A percentile compares a stretch with the other conserved stretches of the same genome.
Conservation (phyloP, 2,329 filamentous ascomycete species). For the Lasiodiplodia hormozganensis region DNA sequence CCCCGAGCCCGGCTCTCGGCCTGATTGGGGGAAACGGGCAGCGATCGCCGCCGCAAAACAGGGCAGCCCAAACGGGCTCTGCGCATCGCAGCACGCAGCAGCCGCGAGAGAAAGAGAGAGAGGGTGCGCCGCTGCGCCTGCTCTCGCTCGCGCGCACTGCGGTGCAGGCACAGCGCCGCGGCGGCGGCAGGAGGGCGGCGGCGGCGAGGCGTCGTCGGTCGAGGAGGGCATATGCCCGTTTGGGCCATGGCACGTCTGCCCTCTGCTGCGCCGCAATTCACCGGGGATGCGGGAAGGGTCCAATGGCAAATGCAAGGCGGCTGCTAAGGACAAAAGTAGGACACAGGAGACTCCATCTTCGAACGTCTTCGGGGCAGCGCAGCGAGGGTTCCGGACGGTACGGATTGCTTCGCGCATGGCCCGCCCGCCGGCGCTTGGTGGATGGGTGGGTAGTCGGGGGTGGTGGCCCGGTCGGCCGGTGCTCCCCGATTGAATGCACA, state of each 20-base stretch:
- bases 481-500: slow-evolving; percentile 6
- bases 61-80: not conserved
- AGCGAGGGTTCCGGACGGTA: slow-evolving; percentile 14
- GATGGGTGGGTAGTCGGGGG: not conserved
- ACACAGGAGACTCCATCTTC: not conserved
- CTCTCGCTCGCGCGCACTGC: not conserved
- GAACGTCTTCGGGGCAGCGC: slow-evolving; percentile 23
- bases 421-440: slow-evolving; percentile 9
- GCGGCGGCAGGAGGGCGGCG: too few relatives aligned
- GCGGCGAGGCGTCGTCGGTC: not conserved
- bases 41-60: not conserved
- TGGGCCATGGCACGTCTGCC: not conserved
- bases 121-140: too few relatives aligned
- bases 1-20: not conserved
- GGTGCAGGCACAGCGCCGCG: not conserved
- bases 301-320: not conserved
- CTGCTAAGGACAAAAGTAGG: not conserved
- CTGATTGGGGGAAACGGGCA: not conserved
- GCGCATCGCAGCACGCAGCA: not conserved
- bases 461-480: slow-evolving; percentile 11
- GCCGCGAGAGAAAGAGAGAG: not conserved
- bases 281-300: not conserved
- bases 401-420: slow-evolving; percentile 23
- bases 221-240: not conserved
- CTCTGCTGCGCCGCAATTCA: not conserved